These are phyloP conservation scores for Tetracentron sinense DNA, from an alignment of 164 flowering plant genomes.

Conservation along the genomic window DNA sequence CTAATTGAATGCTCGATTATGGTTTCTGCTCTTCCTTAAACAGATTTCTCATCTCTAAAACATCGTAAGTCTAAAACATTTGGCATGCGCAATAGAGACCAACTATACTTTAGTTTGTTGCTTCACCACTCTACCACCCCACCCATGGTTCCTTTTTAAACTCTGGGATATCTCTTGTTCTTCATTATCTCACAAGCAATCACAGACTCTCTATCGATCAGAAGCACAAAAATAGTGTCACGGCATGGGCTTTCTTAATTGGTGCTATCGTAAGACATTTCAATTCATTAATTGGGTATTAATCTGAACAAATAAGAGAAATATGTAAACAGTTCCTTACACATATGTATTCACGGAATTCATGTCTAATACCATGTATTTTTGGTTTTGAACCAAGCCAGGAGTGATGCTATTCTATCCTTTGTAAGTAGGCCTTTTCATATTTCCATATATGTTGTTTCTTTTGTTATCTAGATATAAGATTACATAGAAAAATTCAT, in stretches of 20 bases:
- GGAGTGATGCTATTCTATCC: constrained; percentile 84
- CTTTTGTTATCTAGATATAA: no score
- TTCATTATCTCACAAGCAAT: not conserved
- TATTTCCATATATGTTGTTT: no score
- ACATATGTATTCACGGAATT: not conserved
- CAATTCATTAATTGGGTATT: constrained; percentile 66
- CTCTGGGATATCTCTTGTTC: not conserved
- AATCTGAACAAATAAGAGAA: not conserved
- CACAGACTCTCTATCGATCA: not conserved
- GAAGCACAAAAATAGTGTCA: not conserved
- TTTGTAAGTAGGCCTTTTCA: constrained; percentile 55
- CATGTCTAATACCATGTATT: not conserved
- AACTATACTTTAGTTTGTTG: constrained; percentile 29
- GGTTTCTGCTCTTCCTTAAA: no score
- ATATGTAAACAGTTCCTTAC: not conserved
- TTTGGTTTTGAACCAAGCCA: constrained; percentile 48
- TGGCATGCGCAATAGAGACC: no score
- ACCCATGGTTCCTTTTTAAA: constrained; percentile 4
- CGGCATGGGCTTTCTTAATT: constrained; percentile 61
- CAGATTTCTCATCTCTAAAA: no score
- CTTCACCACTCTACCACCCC: no score
- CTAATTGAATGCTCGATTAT: no score
- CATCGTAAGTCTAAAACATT: no score
- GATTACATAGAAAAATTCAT: no score
- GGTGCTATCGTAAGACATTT: constrained; percentile 49